phyloP scores from a whole-genome alignment of 192 early-diverging fungal genomes.

The Coemansia sp. region DNA sequence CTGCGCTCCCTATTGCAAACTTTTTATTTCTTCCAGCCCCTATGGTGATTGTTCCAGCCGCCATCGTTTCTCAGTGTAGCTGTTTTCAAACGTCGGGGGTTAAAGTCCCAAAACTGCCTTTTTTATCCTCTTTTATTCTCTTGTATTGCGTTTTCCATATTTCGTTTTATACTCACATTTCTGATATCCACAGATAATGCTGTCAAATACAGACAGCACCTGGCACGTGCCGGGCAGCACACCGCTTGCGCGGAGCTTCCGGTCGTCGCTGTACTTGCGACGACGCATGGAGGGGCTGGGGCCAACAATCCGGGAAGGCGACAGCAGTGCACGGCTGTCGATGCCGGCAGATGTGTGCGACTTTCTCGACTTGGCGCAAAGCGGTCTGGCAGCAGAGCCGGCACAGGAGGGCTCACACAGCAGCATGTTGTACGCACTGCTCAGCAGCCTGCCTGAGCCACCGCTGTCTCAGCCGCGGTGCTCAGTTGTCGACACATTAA shows the following conservation, averaged over 20 bases:
- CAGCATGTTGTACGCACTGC: constrained; percentile 45
- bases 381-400: constrained; percentile 6
- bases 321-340: constrained; percentile 25
- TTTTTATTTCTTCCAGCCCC: constrained; percentile 5
- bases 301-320: not conserved
- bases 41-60: constrained; percentile 8
- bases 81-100: not conserved
- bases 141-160: not conserved
- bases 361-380: constrained; percentile 13
- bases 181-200: constrained; percentile 8
- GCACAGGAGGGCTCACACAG: constrained; percentile 11
- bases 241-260: constrained; percentile 30
- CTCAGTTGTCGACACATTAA: constrained; percentile 12
- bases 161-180: not conserved
- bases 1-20: constrained; percentile 3
- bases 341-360: constrained; percentile 38
- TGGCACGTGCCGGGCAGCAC: constrained; percentile 18
- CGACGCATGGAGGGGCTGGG: constrained; percentile 22
- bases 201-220: constrained; percentile 15
- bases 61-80: not conserved
- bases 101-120: not conserved
- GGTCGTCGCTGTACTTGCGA: constrained; percentile 27
- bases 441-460: constrained; percentile 48
- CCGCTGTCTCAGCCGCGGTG: constrained; percentile 15
- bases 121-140: not conserved